Conservation (phyloP, 2,329 filamentous ascomycete species). For the Boeremia lycopersici region DNA sequence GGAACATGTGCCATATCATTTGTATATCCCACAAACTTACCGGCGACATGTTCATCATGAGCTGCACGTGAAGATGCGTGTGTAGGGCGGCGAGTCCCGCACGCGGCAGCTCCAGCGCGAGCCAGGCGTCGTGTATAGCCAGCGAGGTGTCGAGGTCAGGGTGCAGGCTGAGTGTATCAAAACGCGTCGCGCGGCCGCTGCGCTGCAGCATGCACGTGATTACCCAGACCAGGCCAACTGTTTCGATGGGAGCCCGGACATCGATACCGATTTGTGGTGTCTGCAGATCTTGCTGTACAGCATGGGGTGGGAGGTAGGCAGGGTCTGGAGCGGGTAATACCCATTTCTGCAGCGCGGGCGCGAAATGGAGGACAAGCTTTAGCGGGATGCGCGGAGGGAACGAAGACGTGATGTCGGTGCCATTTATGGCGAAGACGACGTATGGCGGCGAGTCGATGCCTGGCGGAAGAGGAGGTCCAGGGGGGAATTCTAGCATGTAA, state of each 20-base stretch:
- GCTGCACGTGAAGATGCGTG: conserved; percentile 20
- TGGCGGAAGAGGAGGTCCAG: conserved; percentile 12
- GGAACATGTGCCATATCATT: conserved; percentile 25
- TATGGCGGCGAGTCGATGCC: conserved; percentile 24
- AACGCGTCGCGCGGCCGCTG: conserved; percentile 5
- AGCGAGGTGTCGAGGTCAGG: conserved; percentile 18
- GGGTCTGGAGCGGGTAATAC: conserved; percentile 19
- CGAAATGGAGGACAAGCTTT: conserved; percentile 27
- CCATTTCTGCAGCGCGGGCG: conserved; percentile 26
- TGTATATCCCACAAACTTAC: conserved; percentile 21
- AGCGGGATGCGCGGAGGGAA: conserved; percentile 31
- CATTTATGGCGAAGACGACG: conserved; percentile 29
- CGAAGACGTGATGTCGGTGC: conserved; percentile 10
- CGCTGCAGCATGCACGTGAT: conserved; percentile 27
- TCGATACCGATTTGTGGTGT: conserved; percentile 27
- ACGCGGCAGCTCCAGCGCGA: conserved; percentile 22
- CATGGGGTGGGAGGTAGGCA: neutral
- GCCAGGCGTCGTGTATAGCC: conserved; percentile 29
- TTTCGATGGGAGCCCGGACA: conserved; percentile 22
- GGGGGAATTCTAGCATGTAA: conserved; percentile 31
- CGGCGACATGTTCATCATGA: conserved; percentile 16
- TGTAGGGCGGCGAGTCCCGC: conserved; percentile 22
- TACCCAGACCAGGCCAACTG: conserved; percentile 24
- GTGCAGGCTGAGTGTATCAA: conserved; percentile 6
- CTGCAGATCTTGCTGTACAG: conserved; percentile 6